Base-by-base conservation (phyloP, 139 green algal species). In the Pleodorina starrii region DNA sequence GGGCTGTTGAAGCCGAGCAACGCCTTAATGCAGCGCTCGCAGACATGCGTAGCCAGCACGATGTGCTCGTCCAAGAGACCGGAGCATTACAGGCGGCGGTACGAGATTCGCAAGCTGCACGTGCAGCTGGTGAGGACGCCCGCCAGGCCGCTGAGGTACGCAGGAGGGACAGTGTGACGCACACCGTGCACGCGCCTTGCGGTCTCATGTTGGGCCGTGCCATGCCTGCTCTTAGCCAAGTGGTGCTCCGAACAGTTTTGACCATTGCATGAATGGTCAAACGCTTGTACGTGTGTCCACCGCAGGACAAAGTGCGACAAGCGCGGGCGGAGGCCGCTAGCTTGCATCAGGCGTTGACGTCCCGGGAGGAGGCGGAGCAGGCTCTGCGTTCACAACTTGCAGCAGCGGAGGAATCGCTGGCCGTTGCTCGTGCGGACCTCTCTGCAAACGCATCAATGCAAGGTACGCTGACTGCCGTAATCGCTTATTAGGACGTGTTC, bases 361-460 rank as follows among this genome's bases (percentile, higher is more conserved):
- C 76, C 3, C 12, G 27, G 4, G 27, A 84, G 46, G 46, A 69
- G 19, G 85, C 84, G 21, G 40, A 77, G 54, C 51, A 69, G 21
- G 79, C 78, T 14, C 59, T 85, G 36, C 35, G 89, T 38, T 76
- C 86, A n/a, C 82, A 85, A 14, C 83, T 79, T 38, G 73, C 74
- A 51, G 83, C 76, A 23, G 75, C 74, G 23, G 74, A 89, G 32
- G 69, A 77, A 19, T 44, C 69, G 36, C 80, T 88, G 88, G 50
- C 36, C 32, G 25, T 50, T 14, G 19, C 71, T 19, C 74, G 66
- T 17, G 21, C 23, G 72, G 46, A 42, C 17, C 38, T 36, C 27
- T 66, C 54, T 32, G 54, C 54, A 66, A 9, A 66, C 29, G 54
- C 54, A 25, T 9, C 54, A 27, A 25, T 66, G 54, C 54, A 66